Evolutionary conservation across 768 basidiomycete species (phyloP).

Genomic region (Daedaleopsis nitida): DNA sequence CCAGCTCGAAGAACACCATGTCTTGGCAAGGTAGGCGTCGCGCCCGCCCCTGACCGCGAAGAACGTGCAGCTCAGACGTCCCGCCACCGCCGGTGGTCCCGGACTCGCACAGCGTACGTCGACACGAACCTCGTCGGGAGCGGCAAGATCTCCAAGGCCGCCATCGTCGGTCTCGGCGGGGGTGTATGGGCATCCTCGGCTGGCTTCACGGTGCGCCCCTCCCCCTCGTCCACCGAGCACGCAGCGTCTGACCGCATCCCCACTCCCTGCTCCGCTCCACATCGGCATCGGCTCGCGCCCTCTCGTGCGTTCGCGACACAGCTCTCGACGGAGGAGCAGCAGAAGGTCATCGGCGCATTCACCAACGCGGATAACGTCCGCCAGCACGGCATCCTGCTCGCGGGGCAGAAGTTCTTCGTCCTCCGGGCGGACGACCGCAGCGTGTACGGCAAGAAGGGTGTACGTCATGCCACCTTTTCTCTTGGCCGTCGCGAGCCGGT

Average conservation of each 20-base stretch:
- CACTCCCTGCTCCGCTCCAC: not conserved
- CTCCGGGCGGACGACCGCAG: slow-evolving; percentile 50
- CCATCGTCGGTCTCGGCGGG: slow-evolving; percentile 71
- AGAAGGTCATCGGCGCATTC: slow-evolving; percentile 53
- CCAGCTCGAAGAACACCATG: slow-evolving; percentile 41
- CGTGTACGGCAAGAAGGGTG: slow-evolving; percentile 78
- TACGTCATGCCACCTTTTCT: slow-evolving; percentile 48
- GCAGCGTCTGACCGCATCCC: not conserved
- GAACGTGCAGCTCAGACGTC: not conserved
- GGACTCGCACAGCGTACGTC: slow-evolving; percentile 63
- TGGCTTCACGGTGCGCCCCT: slow-evolving; percentile 56
- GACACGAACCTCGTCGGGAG: slow-evolving; percentile 77
- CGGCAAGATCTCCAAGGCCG: slow-evolving; percentile 74
- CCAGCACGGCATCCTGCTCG: slow-evolving; percentile 63
- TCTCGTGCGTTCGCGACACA: slow-evolving; percentile 31
- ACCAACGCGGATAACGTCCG: slow-evolving; percentile 40
- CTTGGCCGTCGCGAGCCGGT: not conserved
- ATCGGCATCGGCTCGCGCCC: not conserved
- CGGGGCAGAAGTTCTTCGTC: slow-evolving; percentile 75
- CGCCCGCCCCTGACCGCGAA: not conserved
- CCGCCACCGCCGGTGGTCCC: not conserved
- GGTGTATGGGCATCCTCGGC: slow-evolving; percentile 74
- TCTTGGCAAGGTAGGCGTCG: slow-evolving; percentile 65
- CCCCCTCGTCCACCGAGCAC: no score
- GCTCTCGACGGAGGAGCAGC: slow-evolving; percentile 69